phyloP scores from a whole-genome alignment of 352 stramenopile species.

The Hyaloperonospora arabidopsidis region DNA sequence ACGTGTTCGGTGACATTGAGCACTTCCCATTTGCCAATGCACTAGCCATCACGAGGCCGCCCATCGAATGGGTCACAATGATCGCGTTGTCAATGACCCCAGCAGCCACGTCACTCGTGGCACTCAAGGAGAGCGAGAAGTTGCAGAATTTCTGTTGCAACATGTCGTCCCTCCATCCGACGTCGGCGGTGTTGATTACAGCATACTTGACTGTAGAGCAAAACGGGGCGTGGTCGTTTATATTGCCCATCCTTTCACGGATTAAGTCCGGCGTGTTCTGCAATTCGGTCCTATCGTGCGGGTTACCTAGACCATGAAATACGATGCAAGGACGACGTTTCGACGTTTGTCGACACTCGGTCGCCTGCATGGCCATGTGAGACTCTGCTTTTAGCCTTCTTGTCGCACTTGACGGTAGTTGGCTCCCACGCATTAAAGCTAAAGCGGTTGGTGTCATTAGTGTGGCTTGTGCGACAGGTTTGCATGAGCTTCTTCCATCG shows the following conservation, averaged over 20 bases:
- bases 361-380: slow-evolving; percentile 8
- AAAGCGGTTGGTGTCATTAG: slow-evolving; percentile 17
- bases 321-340: slow-evolving; percentile 26
- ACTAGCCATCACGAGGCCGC: slow-evolving; percentile 19
- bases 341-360: slow-evolving; percentile 9
- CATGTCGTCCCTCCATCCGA: slow-evolving; percentile 33
- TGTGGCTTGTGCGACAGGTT: slow-evolving; percentile 1
- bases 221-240: slow-evolving; percentile 22
- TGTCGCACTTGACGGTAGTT: slow-evolving; percentile 5
- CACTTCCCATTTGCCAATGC: slow-evolving; percentile 22
- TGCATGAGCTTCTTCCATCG: slow-evolving; percentile 3
- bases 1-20: slow-evolving; percentile 7
- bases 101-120: slow-evolving; percentile 8
- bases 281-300: slow-evolving; percentile 4
- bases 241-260: slow-evolving; percentile 13
- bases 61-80: slow-evolving; percentile 43
- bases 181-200: slow-evolving; percentile 34
- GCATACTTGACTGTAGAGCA: slow-evolving; percentile 36
- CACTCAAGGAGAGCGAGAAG: slow-evolving; percentile 20
- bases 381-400: slow-evolving; percentile 11
- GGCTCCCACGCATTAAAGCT: slow-evolving; percentile 12
- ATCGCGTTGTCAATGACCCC: slow-evolving; percentile 25
- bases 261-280: slow-evolving; percentile 15
- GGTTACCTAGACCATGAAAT: slow-evolving; percentile 20
- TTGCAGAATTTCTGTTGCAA: slow-evolving; percentile 38